A percentile compares a stretch with the other conserved stretches of the same genome.
These are phyloP conservation scores for Megacollybia marginata DNA, from an alignment of 768 basidiomycete species.

Conservation along the genomic window DNA sequence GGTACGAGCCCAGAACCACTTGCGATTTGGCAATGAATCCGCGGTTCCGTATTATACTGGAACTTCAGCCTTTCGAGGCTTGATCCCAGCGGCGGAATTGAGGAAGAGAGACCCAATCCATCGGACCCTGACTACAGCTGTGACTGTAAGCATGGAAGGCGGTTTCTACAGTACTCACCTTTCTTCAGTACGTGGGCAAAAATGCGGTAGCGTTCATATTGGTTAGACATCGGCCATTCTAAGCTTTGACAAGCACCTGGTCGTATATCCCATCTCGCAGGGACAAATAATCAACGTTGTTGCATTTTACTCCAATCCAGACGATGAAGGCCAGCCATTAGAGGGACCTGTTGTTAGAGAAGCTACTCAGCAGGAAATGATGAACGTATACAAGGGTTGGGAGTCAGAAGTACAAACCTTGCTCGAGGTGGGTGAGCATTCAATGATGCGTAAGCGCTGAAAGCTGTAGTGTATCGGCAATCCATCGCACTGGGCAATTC, in stretches of 20 bases:
- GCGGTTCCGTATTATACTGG: conserved; percentile 18
- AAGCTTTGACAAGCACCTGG: conserved; percentile 28
- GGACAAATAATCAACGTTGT: conserved; percentile 44
- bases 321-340: conserved; percentile 25
- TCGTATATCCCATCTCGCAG: conserved; percentile 44
- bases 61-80: conserved; percentile 26
- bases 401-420: conserved; percentile 38
- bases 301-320: conserved; percentile 27
- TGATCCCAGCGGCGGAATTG: conserved; percentile 23
- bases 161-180: not conserved
- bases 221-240: not conserved
- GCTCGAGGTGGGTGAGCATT: conserved; percentile 26
- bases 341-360: conserved; percentile 23
- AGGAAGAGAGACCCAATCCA: conserved; percentile 22
- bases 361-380: conserved; percentile 28
- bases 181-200: conserved; percentile 15
- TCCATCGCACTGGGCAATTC: conserved; percentile 25
- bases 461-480: conserved; percentile 15
- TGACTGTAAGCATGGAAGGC: conserved; percentile 13
- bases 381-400: conserved; percentile 31
- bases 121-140: conserved; percentile 14
- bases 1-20: conserved; percentile 3
- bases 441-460: not conserved
- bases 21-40: not conserved
- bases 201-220: not conserved